Evolutionary conservation across 345 rosid species (phyloP), one percentile per base, ranked within the genome.

Genomic region (Luvunga scandens): DNA sequence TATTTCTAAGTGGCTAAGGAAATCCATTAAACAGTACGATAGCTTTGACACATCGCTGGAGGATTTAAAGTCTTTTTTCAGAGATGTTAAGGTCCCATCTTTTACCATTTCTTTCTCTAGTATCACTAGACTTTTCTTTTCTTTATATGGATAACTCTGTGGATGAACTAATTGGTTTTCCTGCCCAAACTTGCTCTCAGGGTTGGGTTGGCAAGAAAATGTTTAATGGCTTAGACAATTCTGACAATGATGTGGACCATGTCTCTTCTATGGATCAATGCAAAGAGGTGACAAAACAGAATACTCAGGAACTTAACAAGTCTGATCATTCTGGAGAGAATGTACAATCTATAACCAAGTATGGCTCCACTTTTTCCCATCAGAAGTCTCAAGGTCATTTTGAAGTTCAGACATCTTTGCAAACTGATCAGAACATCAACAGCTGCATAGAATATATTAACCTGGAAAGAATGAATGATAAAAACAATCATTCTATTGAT

Each of bases 1-100:
- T 79, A 90, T 94, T 86, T 91, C 99, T 56, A 96, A 94, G 86
- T 94, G 99, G 99, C 90, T 94, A 72, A 94, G 92, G 89, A 91
- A 91, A 79, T 91, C 94, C 62, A 86, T 95, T 72, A 85, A 84
- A 75, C 83, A 82, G 75, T 86, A 88, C 73, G 94, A 88, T 65
- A 86, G 77, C 84, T 95, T 91, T 82, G 89, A 86, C 72, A 48
- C 21, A 59, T 86, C 98, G 8, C 77, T 94, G 65, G 91, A 92
- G 77, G 93, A 82, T 66, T 82, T 94, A 71, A 84, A 81, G 81
- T 88, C 89, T 4, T 94, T 91, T 86, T 96, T 94, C 89, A 83
- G 84, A 78, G 91, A 80, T 86, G 92, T 79, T 83, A 91, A 94
- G 99, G 99, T 95, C 71, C 50, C 61, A 63, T 77, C 38, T 59